Evolutionary conservation across 2,329 filamentous ascomycete genomes (phyloP).

Genomic region (Delphinella strobiligena): DNA sequence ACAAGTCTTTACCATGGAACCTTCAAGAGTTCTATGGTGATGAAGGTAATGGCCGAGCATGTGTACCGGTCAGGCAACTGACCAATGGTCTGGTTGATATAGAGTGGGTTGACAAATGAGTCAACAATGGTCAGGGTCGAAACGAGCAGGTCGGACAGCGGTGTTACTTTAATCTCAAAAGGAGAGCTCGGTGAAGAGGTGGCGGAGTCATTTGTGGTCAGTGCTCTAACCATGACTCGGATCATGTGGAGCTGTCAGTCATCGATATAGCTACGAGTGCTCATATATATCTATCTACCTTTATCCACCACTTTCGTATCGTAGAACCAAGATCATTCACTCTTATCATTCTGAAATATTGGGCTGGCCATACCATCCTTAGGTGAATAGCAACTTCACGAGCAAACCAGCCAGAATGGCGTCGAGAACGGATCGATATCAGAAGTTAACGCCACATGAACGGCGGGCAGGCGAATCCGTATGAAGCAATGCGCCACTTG

Average conservation of each 20-base stretch:
- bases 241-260: not conserved
- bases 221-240: not conserved
- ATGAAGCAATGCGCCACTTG: conserved; percentile 20
- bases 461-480: conserved; percentile 79
- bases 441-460: conserved; percentile 55
- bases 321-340: not conserved
- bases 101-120: no score
- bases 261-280: not conserved
- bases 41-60: no score
- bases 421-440: conserved; percentile 22
- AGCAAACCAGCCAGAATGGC: conserved; percentile 15
- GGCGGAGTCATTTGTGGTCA: not conserved
- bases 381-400: not conserved
- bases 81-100: no score
- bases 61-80: no score
- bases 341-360: not conserved
- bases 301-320: not conserved
- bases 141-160: no score
- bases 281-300: not conserved
- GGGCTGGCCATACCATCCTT: not conserved
- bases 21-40: no score
- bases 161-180: not conserved
- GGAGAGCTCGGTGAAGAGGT: not conserved
- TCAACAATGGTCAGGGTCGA: no score
- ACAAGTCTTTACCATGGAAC: no score